Percentiles rank a stretch among this genome's conserved stretches.
Conservation (phyloP, 2,329 filamentous ascomycete species). For the Pseudogymnoascus sp. region DNA sequence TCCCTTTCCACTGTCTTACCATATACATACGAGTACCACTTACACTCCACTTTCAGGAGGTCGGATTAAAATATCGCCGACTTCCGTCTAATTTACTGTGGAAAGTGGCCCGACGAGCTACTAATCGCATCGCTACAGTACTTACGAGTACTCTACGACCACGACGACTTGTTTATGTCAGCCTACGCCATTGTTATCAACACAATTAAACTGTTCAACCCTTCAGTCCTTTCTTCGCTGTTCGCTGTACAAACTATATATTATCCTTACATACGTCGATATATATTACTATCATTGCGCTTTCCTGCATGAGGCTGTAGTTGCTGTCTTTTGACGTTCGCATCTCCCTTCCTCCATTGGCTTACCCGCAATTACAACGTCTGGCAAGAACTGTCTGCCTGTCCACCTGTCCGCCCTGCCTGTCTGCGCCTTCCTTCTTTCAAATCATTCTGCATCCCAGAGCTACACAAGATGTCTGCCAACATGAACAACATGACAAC, state of each 20-base stretch:
- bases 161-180: no score
- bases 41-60: not conserved
- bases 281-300: not conserved
- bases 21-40: no score
- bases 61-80: not conserved
- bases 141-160: no score
- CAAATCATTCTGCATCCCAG: not conserved
- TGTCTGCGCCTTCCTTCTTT: constrained; percentile 1
- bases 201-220: not conserved
- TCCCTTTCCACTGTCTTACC: no score
- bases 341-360: not conserved
- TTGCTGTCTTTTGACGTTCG: not conserved
- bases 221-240: not conserved
- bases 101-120: constrained; percentile 1
- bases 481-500: constrained; percentile 97
- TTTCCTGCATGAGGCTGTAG: not conserved
- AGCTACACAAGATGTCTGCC: constrained; percentile 48
- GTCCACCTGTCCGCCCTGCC: not conserved
- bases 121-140: not conserved
- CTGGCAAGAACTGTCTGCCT: not conserved
- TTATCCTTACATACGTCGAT: not conserved
- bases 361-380: not conserved
- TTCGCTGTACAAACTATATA: not conserved
- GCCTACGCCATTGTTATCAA: not conserved
- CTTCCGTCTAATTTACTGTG: constrained; percentile 1